Percentiles rank a stretch among this genome's conserved stretches.
phyloP scores from a whole-genome alignment of 2,329 filamentous ascomycete species.

The Aspergillus ustus region DNA sequence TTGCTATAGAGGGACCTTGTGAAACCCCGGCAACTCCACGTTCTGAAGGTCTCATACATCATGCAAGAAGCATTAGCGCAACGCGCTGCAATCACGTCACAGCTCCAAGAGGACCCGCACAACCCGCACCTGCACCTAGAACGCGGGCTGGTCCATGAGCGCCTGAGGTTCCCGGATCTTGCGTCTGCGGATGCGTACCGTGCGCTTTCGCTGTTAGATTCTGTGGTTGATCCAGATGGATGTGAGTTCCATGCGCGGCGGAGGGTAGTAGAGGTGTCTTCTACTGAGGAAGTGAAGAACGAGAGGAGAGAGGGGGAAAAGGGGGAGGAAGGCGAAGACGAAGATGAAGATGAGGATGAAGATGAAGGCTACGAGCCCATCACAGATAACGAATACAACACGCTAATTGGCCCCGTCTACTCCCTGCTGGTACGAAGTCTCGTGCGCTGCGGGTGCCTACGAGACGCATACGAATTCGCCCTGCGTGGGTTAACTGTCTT shows the following conservation, averaged over 20 bases:
- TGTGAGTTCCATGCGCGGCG: slow-evolving; percentile 79
- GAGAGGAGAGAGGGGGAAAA: slow-evolving; percentile 6
- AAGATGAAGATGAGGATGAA: slow-evolving; percentile 49
- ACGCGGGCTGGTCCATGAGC: slow-evolving; percentile 71
- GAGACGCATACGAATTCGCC: slow-evolving; percentile 48
- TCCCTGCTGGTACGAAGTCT: slow-evolving; percentile 42
- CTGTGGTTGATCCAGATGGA: slow-evolving; percentile 71
- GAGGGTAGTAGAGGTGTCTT: slow-evolving; percentile 42
- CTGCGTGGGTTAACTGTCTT: slow-evolving; percentile 30
- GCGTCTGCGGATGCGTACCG: slow-evolving; percentile 89
- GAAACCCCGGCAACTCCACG: not conserved
- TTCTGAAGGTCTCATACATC: slow-evolving; percentile 19
- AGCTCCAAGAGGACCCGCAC: slow-evolving; percentile 46
- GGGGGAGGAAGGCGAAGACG: slow-evolving; percentile 24
- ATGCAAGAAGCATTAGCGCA: slow-evolving; percentile 37
- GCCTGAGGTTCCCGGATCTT: slow-evolving; percentile 85
- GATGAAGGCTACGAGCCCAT: slow-evolving; percentile 37
- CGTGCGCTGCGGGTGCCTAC: slow-evolving; percentile 44
- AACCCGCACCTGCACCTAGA: slow-evolving; percentile 47
- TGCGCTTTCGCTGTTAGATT: slow-evolving; percentile 84
- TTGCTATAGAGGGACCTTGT: not conserved
- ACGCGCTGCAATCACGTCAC: slow-evolving; percentile 61
- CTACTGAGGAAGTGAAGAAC: not conserved
- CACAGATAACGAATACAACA: slow-evolving; percentile 41
- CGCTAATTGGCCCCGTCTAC: slow-evolving; percentile 42